These are phyloP conservation scores for Heterobasidion annosum DNA, from an alignment of 1,284 basidiomycete species.

Conservation along the genomic window DNA sequence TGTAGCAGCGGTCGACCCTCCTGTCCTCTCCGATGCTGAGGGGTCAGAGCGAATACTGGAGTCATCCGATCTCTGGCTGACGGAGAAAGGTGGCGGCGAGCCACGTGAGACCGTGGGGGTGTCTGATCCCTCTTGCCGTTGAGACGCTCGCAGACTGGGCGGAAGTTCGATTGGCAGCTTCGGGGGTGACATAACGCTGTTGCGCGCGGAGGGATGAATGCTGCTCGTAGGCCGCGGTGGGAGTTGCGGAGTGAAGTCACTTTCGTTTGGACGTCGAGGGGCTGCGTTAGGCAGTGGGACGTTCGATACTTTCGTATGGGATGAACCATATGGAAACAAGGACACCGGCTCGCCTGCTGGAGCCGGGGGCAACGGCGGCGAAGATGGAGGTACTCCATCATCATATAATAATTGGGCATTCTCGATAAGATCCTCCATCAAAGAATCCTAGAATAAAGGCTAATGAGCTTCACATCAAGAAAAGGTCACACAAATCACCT, in stretches of 20 bases:
- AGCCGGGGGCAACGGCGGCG: conserved; percentile 60
- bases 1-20: neutral
- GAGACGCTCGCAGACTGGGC: too few relatives aligned
- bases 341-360: conserved; percentile 51
- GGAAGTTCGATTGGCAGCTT: neutral
- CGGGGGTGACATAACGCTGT: neutral
- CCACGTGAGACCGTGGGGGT: neutral
- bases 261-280: conserved; percentile 11
- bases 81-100: neutral
- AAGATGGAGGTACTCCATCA: conserved; percentile 27
- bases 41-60: neutral
- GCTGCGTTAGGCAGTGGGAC: conserved; percentile 21
- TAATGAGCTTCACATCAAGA: neutral
- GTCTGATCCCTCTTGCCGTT: neutral
- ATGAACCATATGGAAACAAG: conserved; percentile 54
- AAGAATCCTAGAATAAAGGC: conserved; percentile 53
- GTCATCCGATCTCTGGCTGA: neutral
- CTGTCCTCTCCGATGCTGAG: neutral
- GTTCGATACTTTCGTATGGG: conserved; percentile 50
- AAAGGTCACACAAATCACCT: conserved; percentile 35
- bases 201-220: conserved; percentile 48
- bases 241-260: conserved; percentile 62
- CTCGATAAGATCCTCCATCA: conserved; percentile 83
- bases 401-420: conserved; percentile 59
- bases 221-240: conserved; percentile 61